These are phyloP conservation scores for Grosmannia serpens DNA, from an alignment of 2,329 filamentous ascomycete species.

Conservation along the genomic window DNA sequence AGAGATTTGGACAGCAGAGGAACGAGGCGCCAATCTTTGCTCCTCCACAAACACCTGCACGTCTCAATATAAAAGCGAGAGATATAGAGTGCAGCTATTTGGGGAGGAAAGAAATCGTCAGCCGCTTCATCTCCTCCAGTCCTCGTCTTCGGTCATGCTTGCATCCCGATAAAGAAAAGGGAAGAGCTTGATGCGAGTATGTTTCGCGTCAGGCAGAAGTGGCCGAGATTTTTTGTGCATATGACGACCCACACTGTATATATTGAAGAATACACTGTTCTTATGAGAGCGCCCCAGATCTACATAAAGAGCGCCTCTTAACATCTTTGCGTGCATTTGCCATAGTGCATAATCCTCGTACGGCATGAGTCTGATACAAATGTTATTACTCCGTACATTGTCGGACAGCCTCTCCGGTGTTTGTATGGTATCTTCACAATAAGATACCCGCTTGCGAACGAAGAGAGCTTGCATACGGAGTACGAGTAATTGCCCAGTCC, in stretches of 20 bases:
- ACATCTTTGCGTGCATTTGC: too few species aligned
- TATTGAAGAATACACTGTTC: not conserved
- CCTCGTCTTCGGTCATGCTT: not conserved
- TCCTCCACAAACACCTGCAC: not conserved
- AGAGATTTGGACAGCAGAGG: not conserved
- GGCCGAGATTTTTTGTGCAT: not conserved
- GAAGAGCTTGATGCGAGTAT: not conserved
- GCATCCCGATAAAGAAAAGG: not conserved
- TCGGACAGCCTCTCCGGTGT: too few species aligned
- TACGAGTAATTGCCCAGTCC: too few species aligned
- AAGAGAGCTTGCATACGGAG: too few species aligned
- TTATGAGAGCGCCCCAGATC: too few species aligned
- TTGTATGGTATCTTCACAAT: too few species aligned
- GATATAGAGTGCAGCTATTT: not conserved
- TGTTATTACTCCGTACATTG: too few species aligned
- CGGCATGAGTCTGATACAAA: too few species aligned
- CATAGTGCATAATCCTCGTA: too few species aligned
- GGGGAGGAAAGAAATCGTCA: not conserved
- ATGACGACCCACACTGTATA: not conserved
- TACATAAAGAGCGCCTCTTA: too few species aligned
- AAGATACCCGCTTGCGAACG: too few species aligned
- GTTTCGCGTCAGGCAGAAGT: not conserved
- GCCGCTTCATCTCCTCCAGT: not conserved
- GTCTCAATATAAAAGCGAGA: not conserved
- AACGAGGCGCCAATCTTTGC: not conserved